Conservation (phyloP, 2,329 filamentous ascomycete genomes). For the Penicillium janthinellum region DNA sequence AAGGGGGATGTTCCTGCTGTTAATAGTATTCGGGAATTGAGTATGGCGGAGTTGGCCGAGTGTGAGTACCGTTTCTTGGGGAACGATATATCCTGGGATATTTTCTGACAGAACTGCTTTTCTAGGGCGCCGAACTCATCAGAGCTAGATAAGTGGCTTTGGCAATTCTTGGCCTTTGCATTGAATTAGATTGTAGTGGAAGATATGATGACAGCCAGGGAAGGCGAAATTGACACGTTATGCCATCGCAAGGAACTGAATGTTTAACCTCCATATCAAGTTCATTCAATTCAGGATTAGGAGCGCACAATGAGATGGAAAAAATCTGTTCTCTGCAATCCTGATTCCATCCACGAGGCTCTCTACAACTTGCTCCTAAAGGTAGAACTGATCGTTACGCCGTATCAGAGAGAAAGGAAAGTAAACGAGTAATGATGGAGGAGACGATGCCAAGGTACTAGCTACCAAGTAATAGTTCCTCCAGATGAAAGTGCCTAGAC, state of each 20-base stretch:
- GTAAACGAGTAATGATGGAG: not conserved
- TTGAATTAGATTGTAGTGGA: not conserved
- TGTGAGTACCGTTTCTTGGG: conserved; percentile 45
- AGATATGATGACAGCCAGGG: not conserved
- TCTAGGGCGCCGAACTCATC: conserved; percentile 36
- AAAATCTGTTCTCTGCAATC: not conserved
- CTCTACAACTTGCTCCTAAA: not conserved
- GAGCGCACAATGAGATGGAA: not conserved
- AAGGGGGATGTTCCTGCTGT: conserved; percentile 71
- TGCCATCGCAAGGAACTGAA: not conserved
- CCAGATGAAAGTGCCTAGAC: not conserved
- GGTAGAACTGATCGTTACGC: not conserved
- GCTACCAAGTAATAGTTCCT: not conserved
- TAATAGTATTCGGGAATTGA: conserved; percentile 76
- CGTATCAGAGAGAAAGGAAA: not conserved
- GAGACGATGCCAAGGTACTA: not conserved
- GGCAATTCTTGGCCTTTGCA: not conserved
- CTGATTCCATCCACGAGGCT: not conserved
- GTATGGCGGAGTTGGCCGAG: conserved; percentile 63
- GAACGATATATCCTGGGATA: conserved; percentile 5
- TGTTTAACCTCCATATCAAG: not conserved
- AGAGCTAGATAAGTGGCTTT: conserved; percentile 13
- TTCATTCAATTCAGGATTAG: not conserved
- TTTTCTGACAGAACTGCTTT: not conserved
- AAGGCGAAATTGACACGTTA: not conserved